Base-by-base conservation (phyloP, 257 asterid genomes). In the Ligustrum vulgare region DNA sequence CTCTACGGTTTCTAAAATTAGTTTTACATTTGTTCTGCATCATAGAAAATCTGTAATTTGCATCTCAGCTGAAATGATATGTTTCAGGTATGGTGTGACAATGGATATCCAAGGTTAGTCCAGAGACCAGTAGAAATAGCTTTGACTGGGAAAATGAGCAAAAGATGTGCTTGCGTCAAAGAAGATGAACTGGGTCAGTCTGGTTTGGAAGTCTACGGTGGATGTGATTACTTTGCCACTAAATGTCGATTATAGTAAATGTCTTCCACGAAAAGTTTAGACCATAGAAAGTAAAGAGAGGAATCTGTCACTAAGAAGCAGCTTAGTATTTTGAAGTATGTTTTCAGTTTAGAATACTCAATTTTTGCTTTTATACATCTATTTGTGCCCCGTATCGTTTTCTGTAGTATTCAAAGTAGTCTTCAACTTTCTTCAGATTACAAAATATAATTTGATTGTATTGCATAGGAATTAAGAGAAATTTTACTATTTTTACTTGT, bases 11-110 rank as follows among this genome's bases (percentile, higher is more conserved):
- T 54, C 56, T 34, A 2, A 20, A 47, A 5, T 1, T 22, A 13
- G 31, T 33, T 2, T 5, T 2, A 22, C 10, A 18, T 51, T 31
- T 7, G 54, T 18, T 62, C 35, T 67, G 22, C 16, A 12, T 13
- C 45, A 15, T 36, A 28, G 49, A 39, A 64, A n/a, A 35, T 9
- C 34, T 6, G 11, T 72, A 67, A 13, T n/a, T 45, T 45, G 54
- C n/a, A 62, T 74, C 73, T 76, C 67, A 31, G 41, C 70, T 69
- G 8, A 22, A 70, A 71, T 64, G 22, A 8, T 18, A 63, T 76
- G 1, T 80, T 75, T 83, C 95, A 90, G 98, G 92, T 93, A 47
- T 94, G 98, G 98, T 94, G 98, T 58, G 97, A 94, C 15, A 91
- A 92, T 71, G 98, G 98, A 13, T 92, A 89, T 77, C 98, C 98